Conservation (phyloP, 495 filamentous ascomycete species). For the Hypoxylon perforatum region DNA sequence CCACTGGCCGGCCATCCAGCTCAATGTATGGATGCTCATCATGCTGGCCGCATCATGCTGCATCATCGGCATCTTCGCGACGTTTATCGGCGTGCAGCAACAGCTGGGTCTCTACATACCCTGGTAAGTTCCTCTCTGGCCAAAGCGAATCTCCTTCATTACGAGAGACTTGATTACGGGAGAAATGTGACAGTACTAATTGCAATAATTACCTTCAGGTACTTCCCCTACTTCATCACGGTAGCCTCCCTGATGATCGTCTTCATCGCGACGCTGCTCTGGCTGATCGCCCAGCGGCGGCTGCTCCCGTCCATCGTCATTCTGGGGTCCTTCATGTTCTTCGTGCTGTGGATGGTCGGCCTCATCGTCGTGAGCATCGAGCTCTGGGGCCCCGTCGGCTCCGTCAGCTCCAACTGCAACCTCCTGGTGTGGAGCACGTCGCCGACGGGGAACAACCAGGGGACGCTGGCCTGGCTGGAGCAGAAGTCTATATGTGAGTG, state of each 20-base stretch:
- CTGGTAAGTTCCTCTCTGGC: too few relatives aligned
- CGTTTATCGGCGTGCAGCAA: slow-evolving; percentile 83
- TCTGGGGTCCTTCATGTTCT: slow-evolving; percentile 90
- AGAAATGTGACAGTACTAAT: neutral
- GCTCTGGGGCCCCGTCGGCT: slow-evolving; percentile 81
- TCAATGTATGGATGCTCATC: slow-evolving; percentile 92
- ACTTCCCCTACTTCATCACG: slow-evolving; percentile 92
- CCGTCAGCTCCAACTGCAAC: slow-evolving; percentile 83
- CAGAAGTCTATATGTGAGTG: slow-evolving; percentile 86
- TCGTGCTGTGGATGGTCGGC: slow-evolving; percentile 90
- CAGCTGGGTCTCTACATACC: slow-evolving; percentile 76
- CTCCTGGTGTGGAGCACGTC: slow-evolving; percentile 70
- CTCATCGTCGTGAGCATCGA: slow-evolving; percentile 90
- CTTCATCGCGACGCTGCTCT: slow-evolving; percentile 77
- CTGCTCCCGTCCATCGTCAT: slow-evolving; percentile 92
- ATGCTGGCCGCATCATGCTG: slow-evolving; percentile 82
- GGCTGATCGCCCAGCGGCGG: slow-evolving; percentile 78
- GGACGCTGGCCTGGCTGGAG: slow-evolving; percentile 87
- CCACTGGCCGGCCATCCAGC: slow-evolving; percentile 92
- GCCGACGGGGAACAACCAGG: slow-evolving; percentile 69
- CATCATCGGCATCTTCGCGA: slow-evolving; percentile 86
- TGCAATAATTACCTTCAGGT: slow-evolving; percentile 65
- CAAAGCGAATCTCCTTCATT: too few relatives aligned
- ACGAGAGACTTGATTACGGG: too few relatives aligned
- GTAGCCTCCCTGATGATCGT: slow-evolving; percentile 73